Base-by-base conservation (phyloP, 805 yeast genomes). In the Huiozyma sinensis region DNA sequence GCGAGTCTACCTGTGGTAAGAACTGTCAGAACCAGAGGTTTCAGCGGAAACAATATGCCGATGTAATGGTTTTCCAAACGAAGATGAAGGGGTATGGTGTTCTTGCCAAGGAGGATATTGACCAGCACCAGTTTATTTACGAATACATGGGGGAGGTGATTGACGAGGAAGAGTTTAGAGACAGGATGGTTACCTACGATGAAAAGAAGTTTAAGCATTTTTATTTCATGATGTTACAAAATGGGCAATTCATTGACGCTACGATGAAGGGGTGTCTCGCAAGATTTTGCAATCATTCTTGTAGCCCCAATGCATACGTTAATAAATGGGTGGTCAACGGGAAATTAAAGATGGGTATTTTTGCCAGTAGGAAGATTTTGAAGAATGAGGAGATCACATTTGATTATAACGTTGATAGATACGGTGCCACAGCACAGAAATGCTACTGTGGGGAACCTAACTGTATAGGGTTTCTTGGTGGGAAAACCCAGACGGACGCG, bases 251-350 rank as follows among this genome's bases (percentile, higher is more conserved):
- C 58, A 86, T 90, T 46, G 98, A 90, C 64, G 98, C 98, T 40
- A 90, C 97, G 1, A 73, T 73, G 40, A 83, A 77, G 65, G 98
- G 97, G 6, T 77, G 87, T 13, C 64, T 90, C 44, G 96, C 95
- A 1, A 72, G 98, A 45, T 92, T 89, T 66, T 83, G 92, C 59
- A 90, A 90, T 64, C 98, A 90, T 65, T 86, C 95, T 17, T 90
- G 98, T 63, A 80, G 77, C 55, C 98, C 98, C 9, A 92, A 92
- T 62, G 90, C 95, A 24, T 86, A 76, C 55, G 95, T 90, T 37
- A 96, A 90, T 63, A 90, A 90, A 67, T 90, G 98, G 98, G 92
- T 89, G 12, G 97, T 90, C 10, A 88, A 88, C 29, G 85, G 83
- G 47, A 83, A 86, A 59, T 70, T 87, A 45, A 73, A 87, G 51